Evolutionary conservation across 169 alveolate species (phyloP), one percentile per base, ranked within the genome.

Genomic region (Blepharisma undulans): DNA sequence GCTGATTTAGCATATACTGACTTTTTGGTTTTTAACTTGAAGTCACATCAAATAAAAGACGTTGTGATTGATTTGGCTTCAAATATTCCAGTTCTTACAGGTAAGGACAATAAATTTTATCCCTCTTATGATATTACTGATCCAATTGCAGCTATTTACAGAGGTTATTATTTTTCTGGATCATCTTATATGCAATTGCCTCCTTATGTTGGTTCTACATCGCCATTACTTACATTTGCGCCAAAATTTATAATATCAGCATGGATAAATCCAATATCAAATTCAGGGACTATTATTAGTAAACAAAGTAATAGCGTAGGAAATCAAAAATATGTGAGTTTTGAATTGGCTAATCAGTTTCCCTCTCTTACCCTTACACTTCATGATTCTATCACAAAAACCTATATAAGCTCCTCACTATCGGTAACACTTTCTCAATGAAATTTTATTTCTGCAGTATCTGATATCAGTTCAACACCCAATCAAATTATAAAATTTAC

Each of bases 151-250:
- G 34, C 66, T 78, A 60, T 21, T 21, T 21, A 25, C 27, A 27
- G 86, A 29, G 86, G 86, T 0, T 78, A 78, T 78, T 78, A 78
- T n/a, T 78, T 78, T 32, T 27, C 34, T 21, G 86, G 86, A 2
- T 25, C 86, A 27, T 12, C 86, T 78, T 78, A 29, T 32, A 78
- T 78, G 86, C 29, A 36, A 12, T 34, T 78, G 12, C 86, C 86
- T 14, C 86, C 86, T 21, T 27, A 78, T 32, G 10, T 16, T 14
- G 16, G 25, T 22, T 8, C 33, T 7, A 10, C 19, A 6, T 25
- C 86, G 1, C 29, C 71, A 27, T 32, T 32, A 4, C 25, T 78
- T 21, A 78, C 60, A 12, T 78, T 78, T 29, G 6, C 66, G 8
- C 86, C 86, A 78, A 36, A 27, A 21, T 32, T 78, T 32, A 78